Base-by-base conservation (phyloP, 352 stramenopile species). In the Phytophthora hybrid region DNA sequence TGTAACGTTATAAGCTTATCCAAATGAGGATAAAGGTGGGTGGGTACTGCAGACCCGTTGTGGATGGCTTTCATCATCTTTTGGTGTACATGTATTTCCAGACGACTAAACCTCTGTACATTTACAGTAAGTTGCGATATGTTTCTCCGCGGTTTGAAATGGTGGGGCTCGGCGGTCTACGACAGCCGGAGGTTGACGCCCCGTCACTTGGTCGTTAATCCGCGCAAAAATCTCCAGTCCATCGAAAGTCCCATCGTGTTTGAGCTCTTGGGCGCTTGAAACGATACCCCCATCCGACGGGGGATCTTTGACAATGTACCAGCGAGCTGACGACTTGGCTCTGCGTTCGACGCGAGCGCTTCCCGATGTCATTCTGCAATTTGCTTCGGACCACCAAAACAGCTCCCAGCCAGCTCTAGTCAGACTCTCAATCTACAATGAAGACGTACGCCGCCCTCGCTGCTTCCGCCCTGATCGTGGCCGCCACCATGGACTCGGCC, bases 371-470 rank as follows among this genome's bases (percentile, higher is more conserved):
- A 71, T 64, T 71, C 63, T 71, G 63, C 63, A 71, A 65, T 71
- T 71, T 71, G 63, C 63, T 39, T 60, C 44, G 53, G 51, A 59
- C 66, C 47, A 14, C n/a, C 13, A 51, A 55, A 72, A 46, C 58
- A 68, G 52, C 49, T 72, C 39, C 58, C 59, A 67, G 51, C 26
- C 16, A 29, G 37, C 31, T 18, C 54, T 51, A 59, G 63, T 57
- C 57, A 58, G 54, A 69, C 66, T 53, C 49, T 49, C 23, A 59
- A 31, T 34, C 41, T 55, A 49, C 32, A 46, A 76, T 73, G 63
- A 79, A 74, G 62, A 71, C 65, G 13, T 74, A 64, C 60, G 31
- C 34, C 51, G 59, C 51, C 46, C 32, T 75, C 63, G 71, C 75
- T 41, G 75, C 63, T 53, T 66, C 71, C 10, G 63, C 71, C 32